Conservation (phyloP, 164 flowering plant species). For the Piper betle region DNA sequence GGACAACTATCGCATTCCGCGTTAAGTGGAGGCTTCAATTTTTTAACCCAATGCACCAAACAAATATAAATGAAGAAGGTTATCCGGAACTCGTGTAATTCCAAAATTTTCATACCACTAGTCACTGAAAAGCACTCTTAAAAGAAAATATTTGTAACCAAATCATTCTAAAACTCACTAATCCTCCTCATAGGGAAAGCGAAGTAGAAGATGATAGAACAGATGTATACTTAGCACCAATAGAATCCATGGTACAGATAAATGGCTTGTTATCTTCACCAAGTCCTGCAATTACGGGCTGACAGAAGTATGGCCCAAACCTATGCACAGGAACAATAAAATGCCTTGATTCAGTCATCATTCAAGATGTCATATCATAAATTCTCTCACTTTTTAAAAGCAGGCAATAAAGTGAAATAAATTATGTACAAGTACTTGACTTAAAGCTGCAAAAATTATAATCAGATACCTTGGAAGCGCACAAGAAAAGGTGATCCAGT, state of each 20-base stretch:
- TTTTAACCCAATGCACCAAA: too few relatives aligned
- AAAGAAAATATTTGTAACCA: background rate
- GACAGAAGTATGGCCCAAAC: slow-evolving; percentile 94
- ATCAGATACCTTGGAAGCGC: too few relatives aligned
- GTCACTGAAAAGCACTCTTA: too few relatives aligned
- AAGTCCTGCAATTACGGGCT: slow-evolving; percentile 95
- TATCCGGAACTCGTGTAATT: too few relatives aligned
- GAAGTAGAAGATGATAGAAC: background rate
- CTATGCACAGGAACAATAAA: slow-evolving; percentile 22
- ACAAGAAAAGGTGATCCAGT: too few relatives aligned
- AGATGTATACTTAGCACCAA: slow-evolving; percentile 81
- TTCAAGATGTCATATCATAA: too few relatives aligned
- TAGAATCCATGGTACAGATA: slow-evolving; percentile 93
- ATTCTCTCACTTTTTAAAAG: background rate
- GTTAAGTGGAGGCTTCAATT: too few relatives aligned
- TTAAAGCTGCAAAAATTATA: too few relatives aligned
- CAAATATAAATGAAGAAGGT: too few relatives aligned
- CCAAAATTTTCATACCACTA: too few relatives aligned
- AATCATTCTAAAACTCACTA: background rate
- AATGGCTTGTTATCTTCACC: slow-evolving; percentile 87
- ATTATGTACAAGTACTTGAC: too few relatives aligned
- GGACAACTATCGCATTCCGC: too few relatives aligned
- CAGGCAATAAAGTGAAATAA: background rate
- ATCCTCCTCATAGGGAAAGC: background rate
- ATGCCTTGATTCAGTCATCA: background rate